A percentile compares a stretch with the other conserved stretches of the same genome.
Conservation (phyloP, 768 basidiomycete species). For the Lentinula lateritia region DNA sequence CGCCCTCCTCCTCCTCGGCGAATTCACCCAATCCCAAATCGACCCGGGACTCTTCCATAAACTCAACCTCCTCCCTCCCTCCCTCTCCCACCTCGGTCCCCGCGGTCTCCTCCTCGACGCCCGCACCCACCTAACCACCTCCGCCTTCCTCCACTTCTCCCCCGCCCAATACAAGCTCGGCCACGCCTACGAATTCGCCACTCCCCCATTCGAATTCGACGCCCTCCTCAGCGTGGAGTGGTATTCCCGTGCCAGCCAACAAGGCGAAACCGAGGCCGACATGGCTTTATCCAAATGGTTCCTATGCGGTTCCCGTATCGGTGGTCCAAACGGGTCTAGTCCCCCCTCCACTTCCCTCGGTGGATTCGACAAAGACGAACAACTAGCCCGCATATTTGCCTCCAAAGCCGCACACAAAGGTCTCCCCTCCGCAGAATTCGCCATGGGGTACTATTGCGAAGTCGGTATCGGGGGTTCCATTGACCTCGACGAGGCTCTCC, state of each 20-base stretch:
- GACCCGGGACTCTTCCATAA: slow-evolving; percentile 35
- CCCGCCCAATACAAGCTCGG: slow-evolving; percentile 93
- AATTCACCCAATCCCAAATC: slow-evolving; percentile 67
- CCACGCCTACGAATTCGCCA: slow-evolving; percentile 87
- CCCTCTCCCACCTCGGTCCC: slow-evolving; percentile 77
- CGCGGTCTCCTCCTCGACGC: slow-evolving; percentile 43
- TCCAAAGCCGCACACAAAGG: slow-evolving; percentile 78
- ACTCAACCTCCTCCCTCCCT: slow-evolving; percentile 83
- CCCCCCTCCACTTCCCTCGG: slow-evolving; percentile 25
- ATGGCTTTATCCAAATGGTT: slow-evolving; percentile 99
- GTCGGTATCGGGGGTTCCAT: slow-evolving; percentile 79
- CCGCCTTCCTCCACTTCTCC: slow-evolving; percentile 80
- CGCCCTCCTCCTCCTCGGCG: slow-evolving; percentile 79
- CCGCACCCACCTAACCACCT: slow-evolving; percentile 70
- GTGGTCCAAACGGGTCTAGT: slow-evolving; percentile 17
- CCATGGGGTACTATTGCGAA: slow-evolving; percentile 93
- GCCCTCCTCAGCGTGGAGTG: slow-evolving; percentile 87
- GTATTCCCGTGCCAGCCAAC: slow-evolving; percentile 77
- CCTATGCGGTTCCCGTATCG: slow-evolving; percentile 66
- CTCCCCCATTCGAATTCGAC: slow-evolving; percentile 70
- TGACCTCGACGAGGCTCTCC: slow-evolving; percentile 56
- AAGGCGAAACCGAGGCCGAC: slow-evolving; percentile 88
- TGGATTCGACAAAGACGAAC: slow-evolving; percentile 83
- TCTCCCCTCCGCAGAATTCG: slow-evolving; percentile 83
- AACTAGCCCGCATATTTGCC: slow-evolving; percentile 82